Conservation (phyloP, 257 asterid species). For the Nemophila menziesii region DNA sequence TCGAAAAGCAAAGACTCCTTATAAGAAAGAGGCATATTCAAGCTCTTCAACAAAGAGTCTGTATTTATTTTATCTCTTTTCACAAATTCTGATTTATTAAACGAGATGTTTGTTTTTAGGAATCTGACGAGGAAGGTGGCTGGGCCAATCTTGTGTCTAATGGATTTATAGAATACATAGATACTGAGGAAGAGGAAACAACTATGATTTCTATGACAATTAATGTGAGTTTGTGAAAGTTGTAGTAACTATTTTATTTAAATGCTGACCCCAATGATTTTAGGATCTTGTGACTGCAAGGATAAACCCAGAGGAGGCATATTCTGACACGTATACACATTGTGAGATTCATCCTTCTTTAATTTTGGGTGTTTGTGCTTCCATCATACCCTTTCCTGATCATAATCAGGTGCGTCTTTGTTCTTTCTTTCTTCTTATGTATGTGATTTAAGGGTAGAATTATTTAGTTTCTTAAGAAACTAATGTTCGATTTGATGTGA, state of each 20-base stretch:
- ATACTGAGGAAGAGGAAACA: slow-evolving; percentile 96
- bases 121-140: slow-evolving; percentile 84
- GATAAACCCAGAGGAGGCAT: slow-evolving; percentile 65
- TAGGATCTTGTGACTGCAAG: slow-evolving; percentile 82
- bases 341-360: slow-evolving; percentile 96
- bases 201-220: slow-evolving; percentile 99
- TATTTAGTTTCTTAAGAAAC: no score
- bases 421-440: not conserved
- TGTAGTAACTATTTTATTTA: not conserved
- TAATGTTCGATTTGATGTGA: slow-evolving; percentile 14
- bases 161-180: slow-evolving; percentile 85
- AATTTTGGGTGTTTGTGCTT: slow-evolving; percentile 97
- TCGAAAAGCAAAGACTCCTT: slow-evolving; percentile 83
- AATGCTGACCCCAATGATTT: not conserved
- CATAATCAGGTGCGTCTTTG: slow-evolving; percentile 91
- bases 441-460: no score
- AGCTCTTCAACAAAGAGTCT: slow-evolving; percentile 83
- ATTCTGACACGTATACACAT: slow-evolving; percentile 84
- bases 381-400: slow-evolving; percentile 96
- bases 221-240: slow-evolving; percentile 15
- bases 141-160: slow-evolving; percentile 85
- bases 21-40: slow-evolving; percentile 74
- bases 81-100: no score
- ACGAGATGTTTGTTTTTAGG: slow-evolving; percentile 31
- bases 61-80: slow-evolving; percentile 6